phyloP scores from a whole-genome alignment of 2,329 filamentous ascomycete species.

The Diaporthe vaccinii region DNA sequence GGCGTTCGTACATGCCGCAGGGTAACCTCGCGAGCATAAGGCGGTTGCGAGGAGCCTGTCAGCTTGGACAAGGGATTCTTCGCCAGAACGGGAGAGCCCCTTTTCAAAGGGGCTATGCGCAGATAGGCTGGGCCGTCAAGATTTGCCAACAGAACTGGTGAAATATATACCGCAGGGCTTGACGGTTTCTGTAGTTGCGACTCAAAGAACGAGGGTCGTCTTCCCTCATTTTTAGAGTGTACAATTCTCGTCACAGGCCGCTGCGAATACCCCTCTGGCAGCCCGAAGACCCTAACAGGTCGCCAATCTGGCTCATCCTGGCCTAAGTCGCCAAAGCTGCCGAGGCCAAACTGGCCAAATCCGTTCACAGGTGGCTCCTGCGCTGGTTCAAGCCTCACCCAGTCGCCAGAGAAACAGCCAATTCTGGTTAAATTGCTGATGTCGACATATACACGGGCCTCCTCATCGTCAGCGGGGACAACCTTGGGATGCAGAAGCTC shows the following conservation, averaged over 20 bases:
- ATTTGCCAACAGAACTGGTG: slow-evolving; percentile 89
- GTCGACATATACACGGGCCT: slow-evolving; percentile 91
- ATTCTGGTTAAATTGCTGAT: slow-evolving; percentile 87
- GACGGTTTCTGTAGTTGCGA: slow-evolving; percentile 74
- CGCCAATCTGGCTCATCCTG: slow-evolving; percentile 78
- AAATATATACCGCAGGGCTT: slow-evolving; percentile 78
- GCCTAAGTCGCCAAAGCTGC: slow-evolving; percentile 74
- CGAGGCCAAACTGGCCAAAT: slow-evolving; percentile 76
- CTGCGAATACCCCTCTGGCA: slow-evolving; percentile 81
- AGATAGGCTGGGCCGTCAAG: slow-evolving; percentile 83
- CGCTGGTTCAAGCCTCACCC: slow-evolving; percentile 87
- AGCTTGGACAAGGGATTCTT: slow-evolving; percentile 70
- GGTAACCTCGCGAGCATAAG: slow-evolving; percentile 81
- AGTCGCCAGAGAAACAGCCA: slow-evolving; percentile 97
- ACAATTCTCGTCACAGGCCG: slow-evolving; percentile 73
- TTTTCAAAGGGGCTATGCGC: slow-evolving; percentile 79
- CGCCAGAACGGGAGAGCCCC: slow-evolving; percentile 58
- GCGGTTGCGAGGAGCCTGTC: slow-evolving; percentile 67
- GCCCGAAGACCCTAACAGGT: slow-evolving; percentile 87
- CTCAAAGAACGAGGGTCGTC: slow-evolving; percentile 74
- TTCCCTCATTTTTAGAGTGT: slow-evolving; percentile 63
- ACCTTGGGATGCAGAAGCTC: slow-evolving; percentile 90
- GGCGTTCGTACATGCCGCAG: slow-evolving; percentile 91
- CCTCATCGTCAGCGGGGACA: slow-evolving; percentile 82
- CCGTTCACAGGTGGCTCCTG: slow-evolving; percentile 79